A percentile compares a stretch with the other conserved stretches of the same genome.
phyloP scores from a whole-genome alignment of 164 flowering plant species.

The Taxillus chinensis region DNA sequence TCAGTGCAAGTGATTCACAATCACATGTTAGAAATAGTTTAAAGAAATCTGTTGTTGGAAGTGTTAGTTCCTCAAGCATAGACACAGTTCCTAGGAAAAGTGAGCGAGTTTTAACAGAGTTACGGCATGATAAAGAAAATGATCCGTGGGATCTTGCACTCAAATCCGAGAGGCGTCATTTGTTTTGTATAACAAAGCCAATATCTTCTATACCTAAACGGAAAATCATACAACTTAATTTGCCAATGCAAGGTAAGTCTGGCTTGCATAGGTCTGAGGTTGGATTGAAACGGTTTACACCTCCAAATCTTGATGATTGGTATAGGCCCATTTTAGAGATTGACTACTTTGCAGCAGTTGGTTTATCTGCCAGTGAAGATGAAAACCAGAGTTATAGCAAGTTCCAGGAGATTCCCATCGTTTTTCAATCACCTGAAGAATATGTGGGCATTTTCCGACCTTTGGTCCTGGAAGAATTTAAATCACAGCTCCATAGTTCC shows the following conservation, averaged over 20 bases:
- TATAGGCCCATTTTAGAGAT: slow-evolving; percentile 67
- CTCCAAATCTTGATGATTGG: slow-evolving; percentile 86
- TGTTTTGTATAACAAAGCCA: slow-evolving; percentile 24
- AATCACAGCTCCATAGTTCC: slow-evolving; percentile 73
- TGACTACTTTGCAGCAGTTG: slow-evolving; percentile 71
- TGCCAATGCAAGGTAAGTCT: slow-evolving; percentile 39
- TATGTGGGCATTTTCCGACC: slow-evolving; percentile 79
- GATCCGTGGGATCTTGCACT: slow-evolving; percentile 50
- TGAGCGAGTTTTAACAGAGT: slow-evolving; percentile 24
- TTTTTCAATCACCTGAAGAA: slow-evolving; percentile 64
- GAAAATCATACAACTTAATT: slow-evolving; percentile 66
- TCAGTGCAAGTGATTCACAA: slow-evolving; percentile 5
- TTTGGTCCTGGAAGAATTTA: slow-evolving; percentile 84
- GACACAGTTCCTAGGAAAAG: slow-evolving; percentile 11
- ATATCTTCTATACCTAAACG: slow-evolving; percentile 46
- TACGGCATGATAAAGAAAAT: slow-evolving; percentile 33
- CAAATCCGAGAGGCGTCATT: slow-evolving; percentile 27
- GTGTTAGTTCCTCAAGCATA: slow-evolving; percentile 15
- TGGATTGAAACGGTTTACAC: slow-evolving; percentile 54
- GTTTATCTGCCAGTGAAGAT: slow-evolving; percentile 38
- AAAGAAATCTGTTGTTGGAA: slow-evolving; percentile 16
- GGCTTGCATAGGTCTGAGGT: slow-evolving; percentile 34
- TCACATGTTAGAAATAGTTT: slow-evolving; percentile 8
- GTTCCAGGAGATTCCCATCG: slow-evolving; percentile 65
- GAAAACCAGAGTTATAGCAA: slow-evolving; percentile 23